These are phyloP conservation scores for Debaryomycetaceae sp. DNA, from an alignment of 1,139 yeast species.

Conservation along the genomic window DNA sequence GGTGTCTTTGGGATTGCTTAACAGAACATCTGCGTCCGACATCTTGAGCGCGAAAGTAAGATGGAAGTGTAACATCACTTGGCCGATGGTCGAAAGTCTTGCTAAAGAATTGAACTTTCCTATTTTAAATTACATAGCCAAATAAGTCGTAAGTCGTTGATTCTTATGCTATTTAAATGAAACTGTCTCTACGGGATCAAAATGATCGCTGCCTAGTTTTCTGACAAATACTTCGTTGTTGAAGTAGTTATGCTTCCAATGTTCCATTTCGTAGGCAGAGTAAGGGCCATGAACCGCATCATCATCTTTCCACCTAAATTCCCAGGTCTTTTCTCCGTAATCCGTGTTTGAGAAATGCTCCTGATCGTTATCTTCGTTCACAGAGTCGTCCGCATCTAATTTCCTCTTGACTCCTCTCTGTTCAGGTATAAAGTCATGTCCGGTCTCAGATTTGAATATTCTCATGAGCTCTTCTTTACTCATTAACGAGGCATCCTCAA, in stretches of 20 bases:
- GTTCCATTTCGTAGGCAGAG: slow-evolving; percentile 50
- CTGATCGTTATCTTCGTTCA: slow-evolving; percentile 6
- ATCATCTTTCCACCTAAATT: slow-evolving; percentile 56
- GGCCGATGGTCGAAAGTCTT: slow-evolving; percentile 47
- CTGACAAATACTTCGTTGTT: slow-evolving; percentile 46
- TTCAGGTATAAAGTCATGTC: slow-evolving; percentile 24
- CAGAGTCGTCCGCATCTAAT: slow-evolving; percentile 6
- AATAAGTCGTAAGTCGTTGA: slow-evolving; percentile 8
- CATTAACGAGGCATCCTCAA: slow-evolving; percentile 49
- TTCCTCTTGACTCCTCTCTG: slow-evolving; percentile 20
- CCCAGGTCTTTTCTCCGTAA: slow-evolving; percentile 48
- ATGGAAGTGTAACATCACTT: slow-evolving; percentile 62
- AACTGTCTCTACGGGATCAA: slow-evolving; percentile 22
- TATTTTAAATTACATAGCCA: slow-evolving; percentile 45
- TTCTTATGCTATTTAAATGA: slow-evolving; percentile 14
- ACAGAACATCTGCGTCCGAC: slow-evolving; percentile 50
- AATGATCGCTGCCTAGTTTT: slow-evolving; percentile 27
- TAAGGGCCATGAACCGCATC: slow-evolving; percentile 59
- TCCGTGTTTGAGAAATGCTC: slow-evolving; percentile 12
- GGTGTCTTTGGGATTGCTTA: slow-evolving; percentile 50
- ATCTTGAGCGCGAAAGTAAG: slow-evolving; percentile 58
- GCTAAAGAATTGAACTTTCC: slow-evolving; percentile 56
- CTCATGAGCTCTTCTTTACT: slow-evolving; percentile 60
- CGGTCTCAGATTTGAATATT: slow-evolving; percentile 48
- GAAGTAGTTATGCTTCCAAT: slow-evolving; percentile 61